Evolutionary conservation across 2,329 filamentous ascomycete genomes (phyloP).

Genomic region (Bipolaris bicolor): DNA sequence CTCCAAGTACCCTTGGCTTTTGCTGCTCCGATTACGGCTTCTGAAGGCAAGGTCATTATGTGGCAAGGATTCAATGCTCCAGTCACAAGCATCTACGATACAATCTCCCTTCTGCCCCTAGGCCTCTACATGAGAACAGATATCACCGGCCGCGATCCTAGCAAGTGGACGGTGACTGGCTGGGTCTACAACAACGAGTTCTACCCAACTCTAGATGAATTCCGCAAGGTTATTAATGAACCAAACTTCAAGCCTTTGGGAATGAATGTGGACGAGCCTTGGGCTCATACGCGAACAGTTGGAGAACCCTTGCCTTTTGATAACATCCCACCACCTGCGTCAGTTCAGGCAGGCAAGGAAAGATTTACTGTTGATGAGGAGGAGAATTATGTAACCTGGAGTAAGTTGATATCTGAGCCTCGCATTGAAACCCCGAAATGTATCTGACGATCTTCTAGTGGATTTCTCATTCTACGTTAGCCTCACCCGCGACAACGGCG

Average conservation of each 20-base stretch:
- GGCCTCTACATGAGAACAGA: constrained; percentile 3
- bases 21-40: not conserved
- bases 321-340: not conserved
- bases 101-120: not conserved
- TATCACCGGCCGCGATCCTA: not conserved
- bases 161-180: constrained; percentile 1
- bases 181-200: constrained; percentile 2
- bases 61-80: constrained; percentile 1
- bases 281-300: constrained; percentile 1
- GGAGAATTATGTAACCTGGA: not conserved
- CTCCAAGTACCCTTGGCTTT: constrained; percentile 1
- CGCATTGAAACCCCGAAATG: not conserved
- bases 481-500: not conserved
- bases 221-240: not conserved
- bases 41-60: constrained; percentile 1
- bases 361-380: constrained; percentile 1
- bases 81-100: constrained; percentile 1
- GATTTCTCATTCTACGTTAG: constrained; percentile 3
- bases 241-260: not conserved
- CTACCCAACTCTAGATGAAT: constrained; percentile 1
- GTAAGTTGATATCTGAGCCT: not conserved
- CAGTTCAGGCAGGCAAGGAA: not conserved
- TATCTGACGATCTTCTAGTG: not conserved
- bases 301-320: not conserved
- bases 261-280: constrained; percentile 1